phyloP scores from a whole-genome alignment of 768 basidiomycete species.

The Melanogaster broomeanus region DNA sequence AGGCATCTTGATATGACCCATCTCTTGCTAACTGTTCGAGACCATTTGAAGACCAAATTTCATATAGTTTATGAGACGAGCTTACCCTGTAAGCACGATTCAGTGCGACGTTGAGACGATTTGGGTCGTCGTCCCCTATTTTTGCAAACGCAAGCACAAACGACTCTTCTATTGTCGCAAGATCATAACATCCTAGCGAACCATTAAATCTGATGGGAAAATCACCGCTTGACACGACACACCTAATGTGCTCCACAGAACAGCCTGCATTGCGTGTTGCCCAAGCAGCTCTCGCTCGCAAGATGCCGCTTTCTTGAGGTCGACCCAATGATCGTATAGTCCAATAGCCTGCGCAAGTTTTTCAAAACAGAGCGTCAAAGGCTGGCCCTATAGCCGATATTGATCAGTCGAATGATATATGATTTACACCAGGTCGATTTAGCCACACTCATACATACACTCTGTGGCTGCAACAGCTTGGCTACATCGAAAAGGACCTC shows the following conservation, averaged over 20 bases:
- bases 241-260: slow-evolving; percentile 76
- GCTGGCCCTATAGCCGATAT: slow-evolving; percentile 56
- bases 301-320: slow-evolving; percentile 50
- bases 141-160: slow-evolving; percentile 69
- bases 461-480: slow-evolving; percentile 69
- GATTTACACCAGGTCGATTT: background rate
- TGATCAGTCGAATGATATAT: slow-evolving; percentile 9
- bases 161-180: slow-evolving; percentile 68
- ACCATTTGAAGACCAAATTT: slow-evolving; percentile 1
- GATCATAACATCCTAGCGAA: slow-evolving; percentile 58
- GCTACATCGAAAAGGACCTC: slow-evolving; percentile 77
- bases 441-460: slow-evolving; percentile 40
- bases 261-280: slow-evolving; percentile 71
- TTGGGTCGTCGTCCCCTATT: slow-evolving; percentile 58
- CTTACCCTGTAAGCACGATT: slow-evolving; percentile 71
- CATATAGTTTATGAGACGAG: slow-evolving; percentile 3
- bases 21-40: slow-evolving; percentile 61
- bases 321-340: slow-evolving; percentile 72
- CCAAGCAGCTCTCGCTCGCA: slow-evolving; percentile 66
- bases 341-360: slow-evolving; percentile 68
- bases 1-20: slow-evolving; percentile 62
- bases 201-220: slow-evolving; percentile 4
- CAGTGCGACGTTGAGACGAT: slow-evolving; percentile 56
- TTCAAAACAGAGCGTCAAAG: slow-evolving; percentile 65
- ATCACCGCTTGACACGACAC: slow-evolving; percentile 6